Conservation (phyloP, 2,329 filamentous ascomycete genomes). For the Escovopsis weberi region DNA sequence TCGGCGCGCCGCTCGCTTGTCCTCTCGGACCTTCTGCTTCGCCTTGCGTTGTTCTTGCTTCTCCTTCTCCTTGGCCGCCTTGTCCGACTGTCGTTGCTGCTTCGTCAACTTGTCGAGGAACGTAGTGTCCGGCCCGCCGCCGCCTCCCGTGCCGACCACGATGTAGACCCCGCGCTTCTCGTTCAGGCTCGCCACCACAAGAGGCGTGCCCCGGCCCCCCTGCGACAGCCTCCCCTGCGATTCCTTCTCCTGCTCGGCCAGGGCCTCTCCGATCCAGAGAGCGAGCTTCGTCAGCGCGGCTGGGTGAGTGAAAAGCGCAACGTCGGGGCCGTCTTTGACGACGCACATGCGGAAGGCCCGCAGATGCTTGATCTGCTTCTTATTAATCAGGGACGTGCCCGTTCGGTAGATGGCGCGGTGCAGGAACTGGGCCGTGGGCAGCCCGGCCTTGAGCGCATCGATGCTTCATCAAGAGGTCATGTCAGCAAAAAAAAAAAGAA, state of each 20-base stretch:
- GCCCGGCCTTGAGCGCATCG: conserved; percentile 57
- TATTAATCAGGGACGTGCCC: conserved; percentile 79
- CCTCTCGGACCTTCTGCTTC: conserved; percentile 44
- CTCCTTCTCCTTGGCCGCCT: conserved; percentile 46
- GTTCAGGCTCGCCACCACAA: conserved; percentile 82
- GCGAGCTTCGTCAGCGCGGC: conserved; percentile 87
- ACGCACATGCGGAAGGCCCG: conserved; percentile 90
- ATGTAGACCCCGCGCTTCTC: conserved; percentile 79
- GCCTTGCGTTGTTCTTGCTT: conserved; percentile 43
- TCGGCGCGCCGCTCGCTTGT: conserved; percentile 44
- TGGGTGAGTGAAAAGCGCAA: conserved; percentile 81
- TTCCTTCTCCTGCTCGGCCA: conserved; percentile 77
- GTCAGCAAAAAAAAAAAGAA: no score
- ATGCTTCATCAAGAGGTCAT: conserved; percentile 34
- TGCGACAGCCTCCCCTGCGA: conserved; percentile 51
- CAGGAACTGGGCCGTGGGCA: conserved; percentile 76
- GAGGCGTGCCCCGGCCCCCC: conserved; percentile 61
- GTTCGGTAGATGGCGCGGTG: conserved; percentile 88
- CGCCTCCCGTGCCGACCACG: conserved; percentile 83
- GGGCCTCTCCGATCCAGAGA: conserved; percentile 85
- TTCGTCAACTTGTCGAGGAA: conserved; percentile 53
- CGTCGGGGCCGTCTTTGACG: conserved; percentile 87
- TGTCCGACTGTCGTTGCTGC: conserved; percentile 47
- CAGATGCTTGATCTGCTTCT: conserved; percentile 85
- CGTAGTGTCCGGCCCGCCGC: conserved; percentile 58